Evolutionary conservation across 345 rosid genomes (phyloP).

Genomic region (Alliaria petiolata): DNA sequence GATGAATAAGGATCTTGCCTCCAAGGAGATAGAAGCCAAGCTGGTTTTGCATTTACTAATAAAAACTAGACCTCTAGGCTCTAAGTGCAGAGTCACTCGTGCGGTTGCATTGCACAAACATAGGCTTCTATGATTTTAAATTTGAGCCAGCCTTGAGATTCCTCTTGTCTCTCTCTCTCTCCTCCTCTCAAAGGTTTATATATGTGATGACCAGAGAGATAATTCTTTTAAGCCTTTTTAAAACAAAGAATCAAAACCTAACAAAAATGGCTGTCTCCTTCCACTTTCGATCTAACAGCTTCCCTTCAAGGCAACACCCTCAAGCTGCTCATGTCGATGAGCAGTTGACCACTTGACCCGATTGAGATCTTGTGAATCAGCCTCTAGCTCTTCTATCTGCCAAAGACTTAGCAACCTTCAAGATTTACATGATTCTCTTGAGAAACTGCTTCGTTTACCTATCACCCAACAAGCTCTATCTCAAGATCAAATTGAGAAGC

Average conservation of each 20-base stretch:
- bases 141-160: constrained; percentile 14
- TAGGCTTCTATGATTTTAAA: background rate
- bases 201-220: background rate
- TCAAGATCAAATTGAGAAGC: constrained; percentile 32
- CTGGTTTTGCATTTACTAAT: background rate
- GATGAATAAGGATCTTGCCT: background rate
- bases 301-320: constrained; percentile 45
- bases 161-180: constrained; percentile 22
- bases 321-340: constrained; percentile 26
- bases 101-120: constrained; percentile 19
- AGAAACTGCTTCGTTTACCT: constrained; percentile 27
- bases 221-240: background rate
- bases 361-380: constrained; percentile 27
- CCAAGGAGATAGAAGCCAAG: background rate
- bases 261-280: constrained; percentile 33
- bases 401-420: constrained; percentile 29
- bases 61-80: background rate
- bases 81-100: constrained; percentile 6
- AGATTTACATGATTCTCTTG: constrained; percentile 32
- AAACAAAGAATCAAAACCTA: background rate
- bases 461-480: constrained; percentile 16
- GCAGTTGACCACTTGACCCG: constrained; percentile 29
- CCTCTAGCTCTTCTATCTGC: constrained; percentile 14
- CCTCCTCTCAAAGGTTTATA: background rate
- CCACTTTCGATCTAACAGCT: constrained; percentile 49